Evolutionary conservation across 2,329 filamentous ascomycete species (phyloP).

Genomic region (Hymenoscyphus scutula): DNA sequence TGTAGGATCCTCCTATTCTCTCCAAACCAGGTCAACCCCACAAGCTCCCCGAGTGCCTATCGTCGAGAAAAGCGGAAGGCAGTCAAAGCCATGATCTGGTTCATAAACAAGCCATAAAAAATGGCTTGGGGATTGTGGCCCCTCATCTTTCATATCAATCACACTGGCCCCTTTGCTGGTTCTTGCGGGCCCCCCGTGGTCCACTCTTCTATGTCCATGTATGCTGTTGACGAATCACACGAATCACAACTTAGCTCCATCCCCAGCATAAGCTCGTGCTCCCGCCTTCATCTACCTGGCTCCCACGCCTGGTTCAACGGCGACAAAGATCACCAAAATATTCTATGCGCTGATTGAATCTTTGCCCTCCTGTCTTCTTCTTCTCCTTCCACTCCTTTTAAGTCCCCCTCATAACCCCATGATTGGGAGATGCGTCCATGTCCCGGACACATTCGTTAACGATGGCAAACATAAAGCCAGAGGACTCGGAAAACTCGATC

Average conservation of each 20-base stretch:
- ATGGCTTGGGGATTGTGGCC: conserved; percentile 25
- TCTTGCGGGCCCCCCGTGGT: conserved; percentile 25
- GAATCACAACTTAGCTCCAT: conserved; percentile 34
- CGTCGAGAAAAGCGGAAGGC: conserved; percentile 28
- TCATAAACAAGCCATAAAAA: conserved; percentile 10
- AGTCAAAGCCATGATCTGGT: conserved; percentile 30
- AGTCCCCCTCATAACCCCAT: conserved; percentile 16
- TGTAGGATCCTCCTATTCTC: conserved; percentile 17
- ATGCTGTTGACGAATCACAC: conserved; percentile 17
- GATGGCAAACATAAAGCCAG: conserved; percentile 37
- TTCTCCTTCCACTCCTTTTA: conserved; percentile 16
- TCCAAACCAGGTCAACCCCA: conserved; percentile 8
- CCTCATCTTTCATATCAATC: conserved; percentile 17
- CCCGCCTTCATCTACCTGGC: conserved; percentile 30
- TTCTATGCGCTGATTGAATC: conserved; percentile 26
- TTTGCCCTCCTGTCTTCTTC: conserved; percentile 21
- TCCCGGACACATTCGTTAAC: conserved; percentile 35
- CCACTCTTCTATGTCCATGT: conserved; percentile 23
- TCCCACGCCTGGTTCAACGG: conserved; percentile 26
- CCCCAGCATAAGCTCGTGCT: conserved; percentile 32
- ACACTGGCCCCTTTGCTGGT: conserved; percentile 24
- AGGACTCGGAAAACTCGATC: conserved; percentile 33
- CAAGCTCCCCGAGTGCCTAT: conserved; percentile 17
- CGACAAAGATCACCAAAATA: conserved; percentile 25
- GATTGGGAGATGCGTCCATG: conserved; percentile 32